A percentile compares a stretch with the other conserved stretches of the same genome.
Conservation (phyloP, 345 rosid genomes). For the Erodium maritimum region DNA sequence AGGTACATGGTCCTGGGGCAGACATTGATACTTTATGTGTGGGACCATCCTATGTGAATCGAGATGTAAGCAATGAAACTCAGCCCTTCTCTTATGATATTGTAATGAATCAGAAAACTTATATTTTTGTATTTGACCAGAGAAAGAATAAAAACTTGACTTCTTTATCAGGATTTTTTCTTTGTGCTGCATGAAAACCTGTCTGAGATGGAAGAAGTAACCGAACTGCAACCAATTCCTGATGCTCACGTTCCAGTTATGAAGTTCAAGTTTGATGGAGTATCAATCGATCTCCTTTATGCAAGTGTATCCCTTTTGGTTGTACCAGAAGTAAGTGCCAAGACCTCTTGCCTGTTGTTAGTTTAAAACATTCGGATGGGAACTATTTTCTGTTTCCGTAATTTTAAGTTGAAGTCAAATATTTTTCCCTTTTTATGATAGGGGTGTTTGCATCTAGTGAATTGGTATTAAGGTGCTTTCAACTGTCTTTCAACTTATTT, state of each 20-base stretch:
- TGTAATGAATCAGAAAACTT: background rate
- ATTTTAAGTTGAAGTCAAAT: background rate
- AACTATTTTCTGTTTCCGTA: background rate
- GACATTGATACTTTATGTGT: conserved; percentile 88
- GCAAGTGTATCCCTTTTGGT: conserved; percentile 74
- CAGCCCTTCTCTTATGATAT: background rate
- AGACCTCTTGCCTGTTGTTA: background rate
- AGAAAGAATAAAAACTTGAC: conserved; percentile 2
- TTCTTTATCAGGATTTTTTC: conserved; percentile 62
- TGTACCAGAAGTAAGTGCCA: conserved; percentile 64
- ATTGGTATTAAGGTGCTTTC: too few relatives aligned
- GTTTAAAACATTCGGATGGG: background rate
- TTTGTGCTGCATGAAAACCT: conserved; percentile 50
- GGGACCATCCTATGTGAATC: conserved; percentile 86
- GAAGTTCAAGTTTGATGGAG: conserved; percentile 89
- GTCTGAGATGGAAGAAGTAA: conserved; percentile 70
- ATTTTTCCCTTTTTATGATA: background rate
- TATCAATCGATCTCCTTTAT: conserved; percentile 85
- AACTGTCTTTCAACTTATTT: background rate
- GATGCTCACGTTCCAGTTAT: conserved; percentile 96
- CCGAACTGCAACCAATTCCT: conserved; percentile 87
- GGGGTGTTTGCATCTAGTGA: too few relatives aligned
- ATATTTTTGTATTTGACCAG: background rate
- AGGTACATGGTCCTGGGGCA: conserved; percentile 95
- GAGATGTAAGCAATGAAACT: conserved; percentile 42